Percentiles rank a stretch among this genome's conserved stretches.
Conservation (phyloP, 2,329 filamentous ascomycete species). For the Talaromyces sp. region DNA sequence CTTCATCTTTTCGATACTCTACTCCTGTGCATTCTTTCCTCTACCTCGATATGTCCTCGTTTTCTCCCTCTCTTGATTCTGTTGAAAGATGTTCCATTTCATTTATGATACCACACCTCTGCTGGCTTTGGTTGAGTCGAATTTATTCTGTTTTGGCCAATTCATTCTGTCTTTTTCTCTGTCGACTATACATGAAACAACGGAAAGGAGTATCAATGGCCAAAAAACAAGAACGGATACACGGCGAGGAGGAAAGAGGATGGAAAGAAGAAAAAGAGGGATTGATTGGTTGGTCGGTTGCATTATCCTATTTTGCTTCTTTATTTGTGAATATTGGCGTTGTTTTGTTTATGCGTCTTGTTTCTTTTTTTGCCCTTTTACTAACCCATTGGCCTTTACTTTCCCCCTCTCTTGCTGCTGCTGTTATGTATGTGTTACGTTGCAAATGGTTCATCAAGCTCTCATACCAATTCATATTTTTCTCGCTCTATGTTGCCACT, state of each 20-base stretch:
- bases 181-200: not conserved
- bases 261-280: not conserved
- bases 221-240: not conserved
- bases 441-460: not conserved
- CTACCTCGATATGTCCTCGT: constrained; percentile 6
- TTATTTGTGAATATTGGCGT: constrained; percentile 3
- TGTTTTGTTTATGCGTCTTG: not conserved
- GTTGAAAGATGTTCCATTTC: constrained; percentile 20
- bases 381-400: no score
- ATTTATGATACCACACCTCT: constrained; percentile 10
- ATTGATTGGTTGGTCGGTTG: not conserved
- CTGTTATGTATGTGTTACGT: not conserved
- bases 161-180: not conserved
- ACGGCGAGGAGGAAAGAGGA: not conserved
- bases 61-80: constrained; percentile 14
- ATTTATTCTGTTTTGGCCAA: not conserved
- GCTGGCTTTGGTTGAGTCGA: constrained; percentile 5
- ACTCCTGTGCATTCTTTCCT: not conserved
- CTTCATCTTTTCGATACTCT: not conserved
- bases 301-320: not conserved
- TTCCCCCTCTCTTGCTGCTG: not conserved
- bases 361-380: not conserved
- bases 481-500: not conserved
- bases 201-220: not conserved
- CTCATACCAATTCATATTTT: not conserved